Conservation (phyloP, 192 early-diverging fungal species). For the Linnemannia hyalina region DNA sequence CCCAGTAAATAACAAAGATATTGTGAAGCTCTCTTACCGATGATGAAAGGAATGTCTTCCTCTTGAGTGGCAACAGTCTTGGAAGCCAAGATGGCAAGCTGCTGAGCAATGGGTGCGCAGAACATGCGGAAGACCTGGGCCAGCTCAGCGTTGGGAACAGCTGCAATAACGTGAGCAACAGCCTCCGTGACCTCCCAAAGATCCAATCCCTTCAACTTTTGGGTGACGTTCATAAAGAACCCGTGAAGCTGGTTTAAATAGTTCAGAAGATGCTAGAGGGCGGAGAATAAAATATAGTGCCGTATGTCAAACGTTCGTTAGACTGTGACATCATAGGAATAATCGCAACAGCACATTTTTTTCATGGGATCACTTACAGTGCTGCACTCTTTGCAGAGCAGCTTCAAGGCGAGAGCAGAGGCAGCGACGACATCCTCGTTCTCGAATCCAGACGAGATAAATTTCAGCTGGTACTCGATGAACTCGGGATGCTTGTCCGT, state of each 20-base stretch:
- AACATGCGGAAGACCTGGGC: conserved; percentile 77
- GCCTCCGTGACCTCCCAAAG: conserved; percentile 87
- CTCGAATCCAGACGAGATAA: conserved; percentile 92
- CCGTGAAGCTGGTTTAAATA: conserved; percentile 84
- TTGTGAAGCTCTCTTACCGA: conserved; percentile 6
- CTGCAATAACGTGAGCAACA: conserved; percentile 89
- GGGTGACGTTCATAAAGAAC: conserved; percentile 84
- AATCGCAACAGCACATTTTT: too few species aligned
- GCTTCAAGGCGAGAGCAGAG: conserved; percentile 87
- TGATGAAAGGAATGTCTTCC: conserved; percentile 55
- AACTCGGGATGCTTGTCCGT: conserved; percentile 89
- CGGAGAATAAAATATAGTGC: conserved; percentile 13
- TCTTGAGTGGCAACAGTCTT: conserved; percentile 53
- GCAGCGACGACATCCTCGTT: conserved; percentile 88
- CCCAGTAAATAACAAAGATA: not conserved
- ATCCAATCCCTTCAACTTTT: conserved; percentile 77
- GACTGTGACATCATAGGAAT: not conserved
- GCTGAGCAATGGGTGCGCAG: conserved; percentile 79
- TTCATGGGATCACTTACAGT: conserved; percentile 65
- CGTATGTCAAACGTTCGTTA: not conserved
- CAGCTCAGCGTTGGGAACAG: conserved; percentile 73
- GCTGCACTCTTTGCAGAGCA: conserved; percentile 92
- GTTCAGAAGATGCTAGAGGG: conserved; percentile 73
- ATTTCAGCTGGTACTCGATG: conserved; percentile 92
- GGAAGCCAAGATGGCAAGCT: conserved; percentile 71